These are phyloP conservation scores for Dryas drummondii DNA, from an alignment of 306 rosid species.

Conservation along the genomic window DNA sequence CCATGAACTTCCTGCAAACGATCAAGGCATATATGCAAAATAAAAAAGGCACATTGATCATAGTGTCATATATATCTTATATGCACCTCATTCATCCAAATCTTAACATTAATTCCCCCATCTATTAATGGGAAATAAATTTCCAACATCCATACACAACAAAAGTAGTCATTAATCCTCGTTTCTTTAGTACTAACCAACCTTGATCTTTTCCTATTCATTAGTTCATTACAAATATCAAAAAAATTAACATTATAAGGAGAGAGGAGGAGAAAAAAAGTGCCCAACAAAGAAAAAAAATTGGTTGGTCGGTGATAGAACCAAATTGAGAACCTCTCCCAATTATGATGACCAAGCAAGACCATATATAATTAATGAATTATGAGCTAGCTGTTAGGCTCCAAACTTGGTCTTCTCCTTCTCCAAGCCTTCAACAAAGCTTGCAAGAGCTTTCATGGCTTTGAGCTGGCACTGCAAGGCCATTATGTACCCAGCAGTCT, in stretches of 20 bases:
- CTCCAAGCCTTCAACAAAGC: slow-evolving; percentile 57
- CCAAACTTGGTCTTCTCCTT: slow-evolving; percentile 69
- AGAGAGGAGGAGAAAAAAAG: slow-evolving; percentile 10
- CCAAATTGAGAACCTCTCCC: slow-evolving; percentile 1
- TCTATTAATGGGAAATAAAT: neutral
- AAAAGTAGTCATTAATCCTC: neutral
- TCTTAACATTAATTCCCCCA: neutral
- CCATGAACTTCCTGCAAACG: no score
- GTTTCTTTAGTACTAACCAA: slow-evolving; percentile 8
- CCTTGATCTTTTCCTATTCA: slow-evolving; percentile 20
- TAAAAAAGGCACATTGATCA: no score
- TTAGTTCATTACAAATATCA: slow-evolving; percentile 23
- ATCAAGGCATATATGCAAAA: no score
- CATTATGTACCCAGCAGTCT: slow-evolving; percentile 80
- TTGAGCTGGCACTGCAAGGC: slow-evolving; percentile 71
- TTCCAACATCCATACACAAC: slow-evolving; percentile 21
- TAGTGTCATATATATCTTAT: no score
- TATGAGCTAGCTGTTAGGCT: slow-evolving; percentile 25
- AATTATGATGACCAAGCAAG: neutral
- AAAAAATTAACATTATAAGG: slow-evolving; percentile 27
- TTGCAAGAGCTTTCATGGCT: slow-evolving; percentile 61
- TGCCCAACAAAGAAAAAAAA: slow-evolving; percentile 9
- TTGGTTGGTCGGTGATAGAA: slow-evolving; percentile 14
- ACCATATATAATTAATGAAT: neutral
- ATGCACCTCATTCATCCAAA: no score